These are phyloP conservation scores for Rhexocercosporidium sp. DNA, from an alignment of 2,329 filamentous ascomycete species.

Conservation along the genomic window DNA sequence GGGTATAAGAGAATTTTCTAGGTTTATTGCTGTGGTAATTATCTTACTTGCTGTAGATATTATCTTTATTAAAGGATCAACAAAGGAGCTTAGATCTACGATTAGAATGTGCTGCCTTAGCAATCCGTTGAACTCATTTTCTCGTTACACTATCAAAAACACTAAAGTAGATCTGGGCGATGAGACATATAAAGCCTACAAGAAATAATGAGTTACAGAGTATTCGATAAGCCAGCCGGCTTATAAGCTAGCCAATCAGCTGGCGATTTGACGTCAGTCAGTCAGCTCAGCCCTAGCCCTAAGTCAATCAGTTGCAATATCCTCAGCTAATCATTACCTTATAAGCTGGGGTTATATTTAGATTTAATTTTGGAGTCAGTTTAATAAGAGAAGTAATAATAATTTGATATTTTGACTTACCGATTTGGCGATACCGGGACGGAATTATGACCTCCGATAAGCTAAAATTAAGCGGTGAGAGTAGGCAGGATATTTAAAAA, in stretches of 20 bases:
- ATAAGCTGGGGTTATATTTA: neutral
- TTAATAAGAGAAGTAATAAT: neutral
- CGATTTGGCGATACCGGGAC: neutral
- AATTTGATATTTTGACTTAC: neutral
- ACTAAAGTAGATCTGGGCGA: too few species aligned
- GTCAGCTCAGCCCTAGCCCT: neutral
- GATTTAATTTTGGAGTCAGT: neutral
- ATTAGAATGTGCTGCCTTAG: too few species aligned
- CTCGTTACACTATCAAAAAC: too few species aligned
- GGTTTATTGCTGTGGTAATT: too few species aligned
- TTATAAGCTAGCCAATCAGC: neutral
- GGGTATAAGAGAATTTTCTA: too few species aligned
- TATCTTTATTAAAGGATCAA: too few species aligned
- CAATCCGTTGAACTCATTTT: too few species aligned
- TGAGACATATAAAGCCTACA: too few species aligned
- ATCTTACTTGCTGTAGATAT: too few species aligned
- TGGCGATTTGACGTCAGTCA: neutral
- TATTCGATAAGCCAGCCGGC: neutral
- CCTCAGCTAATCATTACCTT: neutral
- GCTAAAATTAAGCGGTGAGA: neutral
- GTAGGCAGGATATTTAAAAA: neutral
- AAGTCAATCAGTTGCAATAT: neutral
- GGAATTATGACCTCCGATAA: neutral
- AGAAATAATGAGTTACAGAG: too few species aligned
- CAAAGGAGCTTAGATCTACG: too few species aligned